Evolutionary conservation across 1,284 basidiomycete species (phyloP), one percentile per base, ranked within the genome.

Genomic region (Leccinum angustisporum): DNA sequence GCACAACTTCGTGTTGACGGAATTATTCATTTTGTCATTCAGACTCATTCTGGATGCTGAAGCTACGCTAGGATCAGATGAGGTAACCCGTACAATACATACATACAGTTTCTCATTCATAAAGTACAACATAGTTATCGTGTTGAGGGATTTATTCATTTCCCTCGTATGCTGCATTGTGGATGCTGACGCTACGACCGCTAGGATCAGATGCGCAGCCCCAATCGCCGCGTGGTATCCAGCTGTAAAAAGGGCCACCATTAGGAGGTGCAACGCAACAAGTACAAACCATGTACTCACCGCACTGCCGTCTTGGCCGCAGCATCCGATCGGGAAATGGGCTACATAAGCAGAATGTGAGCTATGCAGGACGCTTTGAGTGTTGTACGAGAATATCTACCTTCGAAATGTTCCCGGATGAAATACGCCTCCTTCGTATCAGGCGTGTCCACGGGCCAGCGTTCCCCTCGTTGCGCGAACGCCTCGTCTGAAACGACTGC

Each of bases 391-490:
- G 70, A 34, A 79, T 75, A 2, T n/a, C 73, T 75, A 86, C 89
- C 79, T 76, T 99, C 94, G 73, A 99, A 99, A 64, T 95, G 84
- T 65, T 99, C 92, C 62, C 96, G 87, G 75, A 99, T 94, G 75
- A 86, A 90, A 79, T 98, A 99, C 0, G 93, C 97, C 78, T 99
- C 97, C 78, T 99, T 99, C 31, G 97, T 99, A 70, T 96, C 94
- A 11, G 97, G 97, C 1, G 91, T 92, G 72, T 91, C 91, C 60
- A 83, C 76, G 6, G 91, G 79, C 87, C 91, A 99, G 63, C 94
- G 85, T 72, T 92, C 83, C 7, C 82, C 81, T 27, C 91, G 83
- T 70, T 89, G 85, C 25, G 85, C 85, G 69, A 98, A 92, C 61
- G 84, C 83, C 61, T 92, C 92, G 75, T 99, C 95, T 13, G 92